phyloP scores from a whole-genome alignment of 75 land plant genomes.

The Cupressus sempervirens region DNA sequence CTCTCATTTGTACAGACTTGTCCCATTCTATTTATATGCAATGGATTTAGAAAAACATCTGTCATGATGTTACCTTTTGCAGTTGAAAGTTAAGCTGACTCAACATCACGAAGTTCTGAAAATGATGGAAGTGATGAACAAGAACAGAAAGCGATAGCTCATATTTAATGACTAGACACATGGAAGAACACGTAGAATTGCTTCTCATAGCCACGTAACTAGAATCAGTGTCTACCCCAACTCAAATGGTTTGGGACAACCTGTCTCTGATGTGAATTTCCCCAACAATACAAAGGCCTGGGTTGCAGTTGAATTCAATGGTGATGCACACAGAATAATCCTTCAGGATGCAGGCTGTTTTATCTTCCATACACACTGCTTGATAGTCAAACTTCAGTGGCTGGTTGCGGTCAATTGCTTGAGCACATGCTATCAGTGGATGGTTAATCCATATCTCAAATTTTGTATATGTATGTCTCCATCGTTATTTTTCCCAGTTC shows the following conservation, averaged over 20 bases:
- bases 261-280: background rate
- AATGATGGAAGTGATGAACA: conserved; percentile 24
- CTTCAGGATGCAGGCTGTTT: conserved; percentile 7
- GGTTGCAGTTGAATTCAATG: conserved; percentile 12
- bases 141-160: conserved; percentile 28
- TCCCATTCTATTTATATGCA: background rate
- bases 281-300: conserved; percentile 1
- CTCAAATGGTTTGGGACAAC: conserved; percentile 3
- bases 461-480: no score
- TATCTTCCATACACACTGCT: background rate
- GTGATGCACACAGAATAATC: conserved; percentile 4
- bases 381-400: conserved; percentile 7
- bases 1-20: background rate
- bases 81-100: conserved; percentile 32
- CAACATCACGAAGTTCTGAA: conserved; percentile 17
- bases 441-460: no score
- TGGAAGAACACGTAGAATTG: background rate
- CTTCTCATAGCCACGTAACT: conserved; percentile 6
- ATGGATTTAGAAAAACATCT: background rate
- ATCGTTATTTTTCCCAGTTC: no score
- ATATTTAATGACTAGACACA: conserved; percentile 11
- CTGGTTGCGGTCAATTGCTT: conserved; percentile 10
- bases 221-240: background rate
- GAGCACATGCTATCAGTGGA: no score
- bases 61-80: conserved; percentile 14